Evolutionary conservation across 2,329 filamentous ascomycete species (phyloP), one percentile per base, ranked within the genome.

Genomic region (Proliferodiscus dingleyae): DNA sequence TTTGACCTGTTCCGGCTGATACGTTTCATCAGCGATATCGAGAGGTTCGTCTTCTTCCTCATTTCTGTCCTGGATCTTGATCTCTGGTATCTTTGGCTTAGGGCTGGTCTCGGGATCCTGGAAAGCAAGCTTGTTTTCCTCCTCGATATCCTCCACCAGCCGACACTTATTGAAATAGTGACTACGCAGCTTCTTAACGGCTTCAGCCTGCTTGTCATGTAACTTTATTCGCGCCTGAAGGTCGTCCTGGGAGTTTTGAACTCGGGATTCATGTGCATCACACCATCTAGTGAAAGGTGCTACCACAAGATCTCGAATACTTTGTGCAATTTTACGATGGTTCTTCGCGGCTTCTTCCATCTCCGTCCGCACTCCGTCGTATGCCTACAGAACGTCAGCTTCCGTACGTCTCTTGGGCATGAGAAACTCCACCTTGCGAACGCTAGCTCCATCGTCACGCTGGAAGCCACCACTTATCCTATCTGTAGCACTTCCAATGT

Each of bases 111-210:
- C 79, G 2, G 89, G 89, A 55, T 90, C 89, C 66, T 95, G 89
- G 68, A 98, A 98, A 30, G 90, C 93, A 45, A 98, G 78, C 69
- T 98, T 97, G 67, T 96, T 95, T 72, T 98, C 94, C 68, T 98
- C 93, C 66, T 98, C 93, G 50, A 97, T 71, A 64, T 98, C 93
- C 65, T 98, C 94, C 5, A 97, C 85, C 51, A 96, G 73, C 40
- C 94, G 85, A 66, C 93, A 98, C 70, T 97, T 98, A 74, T 97
- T 98, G 77, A 97, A 97, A 70, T 98, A 98, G 59, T 88, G 87
- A 67, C 87, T 95, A 54, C 93, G 83, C 58, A 96, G 79, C 70
- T 97, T 97, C 75, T 89, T 89, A 51, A 95, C 89, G 16, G 78
- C 68, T 52, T 98, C 93, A 47, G 86, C 85, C 67, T 98, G 94